These are phyloP conservation scores for Taphrina deformans DNA, from an alignment of 1,139 yeast species.

Conservation along the genomic window DNA sequence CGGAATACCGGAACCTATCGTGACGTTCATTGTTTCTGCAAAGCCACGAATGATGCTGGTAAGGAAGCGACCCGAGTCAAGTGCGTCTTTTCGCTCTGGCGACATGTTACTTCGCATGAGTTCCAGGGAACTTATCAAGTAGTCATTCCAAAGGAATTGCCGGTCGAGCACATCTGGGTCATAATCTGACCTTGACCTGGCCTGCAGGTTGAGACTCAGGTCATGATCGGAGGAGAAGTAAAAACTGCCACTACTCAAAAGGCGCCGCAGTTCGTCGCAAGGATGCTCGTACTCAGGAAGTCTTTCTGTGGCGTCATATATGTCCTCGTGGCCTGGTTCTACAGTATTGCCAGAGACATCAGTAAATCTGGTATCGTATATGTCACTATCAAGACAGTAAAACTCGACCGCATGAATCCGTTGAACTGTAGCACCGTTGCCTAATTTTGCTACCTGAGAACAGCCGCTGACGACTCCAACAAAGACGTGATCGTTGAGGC, in stretches of 20 bases:
- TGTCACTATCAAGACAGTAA: constrained; percentile 65
- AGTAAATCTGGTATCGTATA: constrained; percentile 77
- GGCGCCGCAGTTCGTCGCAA: constrained; percentile 72
- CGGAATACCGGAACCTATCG: constrained; percentile 50
- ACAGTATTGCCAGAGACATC: constrained; percentile 50
- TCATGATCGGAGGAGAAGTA: constrained; percentile 92
- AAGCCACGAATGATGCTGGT: constrained; percentile 94
- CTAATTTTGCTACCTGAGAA: constrained; percentile 72
- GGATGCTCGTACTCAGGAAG: constrained; percentile 62
- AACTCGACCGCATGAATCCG: constrained; percentile 83
- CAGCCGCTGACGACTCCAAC: constrained; percentile 78
- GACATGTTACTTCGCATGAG: constrained; percentile 72
- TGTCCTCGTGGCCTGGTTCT: constrained; percentile 28
- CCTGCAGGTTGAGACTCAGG: constrained; percentile 77
- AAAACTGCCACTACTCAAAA: constrained; percentile 83
- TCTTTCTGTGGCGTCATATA: constrained; percentile 29
- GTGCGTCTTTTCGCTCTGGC: constrained; percentile 51
- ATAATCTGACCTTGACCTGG: constrained; percentile 43
- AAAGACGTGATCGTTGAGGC: constrained; percentile 55
- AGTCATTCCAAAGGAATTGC: constrained; percentile 96
- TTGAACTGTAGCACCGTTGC: constrained; percentile 68
- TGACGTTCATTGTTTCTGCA: constrained; percentile 69
- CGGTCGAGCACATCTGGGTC: constrained; percentile 56
- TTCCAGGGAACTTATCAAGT: constrained; percentile 80
- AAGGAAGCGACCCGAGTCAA: constrained; percentile 76